Percentiles rank a stretch among this genome's conserved stretches.
Conservation (phyloP, 176 grass and related monocot species). For the Chrysopogon serrulatus region DNA sequence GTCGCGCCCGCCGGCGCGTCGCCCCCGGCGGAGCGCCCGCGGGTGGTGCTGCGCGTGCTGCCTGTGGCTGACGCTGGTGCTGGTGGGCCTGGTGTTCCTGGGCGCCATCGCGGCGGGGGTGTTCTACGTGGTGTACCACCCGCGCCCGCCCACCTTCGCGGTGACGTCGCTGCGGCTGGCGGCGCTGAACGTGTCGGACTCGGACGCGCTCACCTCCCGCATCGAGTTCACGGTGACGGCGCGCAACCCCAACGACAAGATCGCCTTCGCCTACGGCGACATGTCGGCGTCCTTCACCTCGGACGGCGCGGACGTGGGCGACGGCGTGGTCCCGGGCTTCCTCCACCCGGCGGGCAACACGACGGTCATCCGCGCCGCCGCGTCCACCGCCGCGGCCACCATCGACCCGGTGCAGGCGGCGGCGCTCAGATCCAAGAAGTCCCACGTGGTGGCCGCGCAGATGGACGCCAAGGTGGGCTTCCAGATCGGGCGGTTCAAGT, state of each 20-base stretch:
- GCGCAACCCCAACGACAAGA: conserved; percentile 85
- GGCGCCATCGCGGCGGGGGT: conserved; percentile 74
- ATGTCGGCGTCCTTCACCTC: conserved; percentile 51
- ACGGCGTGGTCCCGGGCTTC: conserved; percentile 72
- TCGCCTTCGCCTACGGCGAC: conserved; percentile 74
- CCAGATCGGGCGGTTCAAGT: conserved; percentile 77
- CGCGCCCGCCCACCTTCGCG: conserved; percentile 62
- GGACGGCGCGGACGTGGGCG: conserved; percentile 51
- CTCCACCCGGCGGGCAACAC: conserved; percentile 62
- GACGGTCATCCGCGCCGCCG: conserved; percentile 54
- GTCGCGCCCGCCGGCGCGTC: not conserved
- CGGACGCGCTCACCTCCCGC: conserved; percentile 70
- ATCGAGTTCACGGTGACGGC: conserved; percentile 83
- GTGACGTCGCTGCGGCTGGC: conserved; percentile 72
- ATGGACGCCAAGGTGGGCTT: conserved; percentile 79
- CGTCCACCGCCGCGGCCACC: conserved; percentile 24
- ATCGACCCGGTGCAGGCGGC: conserved; percentile 57
- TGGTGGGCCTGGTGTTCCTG: conserved; percentile 68
- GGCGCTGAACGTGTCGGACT: conserved; percentile 64
- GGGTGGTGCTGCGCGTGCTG: conserved; percentile 81
- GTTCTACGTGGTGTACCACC: conserved; percentile 85
- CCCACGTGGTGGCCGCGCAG: conserved; percentile 41
- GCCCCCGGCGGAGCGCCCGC: conserved; percentile 42
- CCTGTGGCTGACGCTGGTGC: conserved; percentile 67
- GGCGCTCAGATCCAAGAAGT: conserved; percentile 68